Evolutionary conservation across 768 basidiomycete genomes (phyloP).

Genomic region (Grammothele lineata): DNA sequence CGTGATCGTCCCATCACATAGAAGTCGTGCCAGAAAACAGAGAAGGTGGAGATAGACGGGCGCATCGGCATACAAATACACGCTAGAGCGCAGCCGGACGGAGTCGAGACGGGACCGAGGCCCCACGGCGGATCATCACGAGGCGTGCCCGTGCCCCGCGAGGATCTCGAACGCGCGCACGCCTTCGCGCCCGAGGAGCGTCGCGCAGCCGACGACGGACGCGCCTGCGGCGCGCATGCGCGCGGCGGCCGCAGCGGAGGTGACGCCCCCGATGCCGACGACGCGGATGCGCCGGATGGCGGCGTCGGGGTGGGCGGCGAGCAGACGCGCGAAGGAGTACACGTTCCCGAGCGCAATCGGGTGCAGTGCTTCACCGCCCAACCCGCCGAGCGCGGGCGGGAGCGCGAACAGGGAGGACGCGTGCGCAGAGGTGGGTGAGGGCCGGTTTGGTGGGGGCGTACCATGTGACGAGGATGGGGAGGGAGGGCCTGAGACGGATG

Average conservation of each 20-base stretch:
- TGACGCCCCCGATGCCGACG: constrained; percentile 84
- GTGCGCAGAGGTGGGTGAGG: constrained; percentile 9
- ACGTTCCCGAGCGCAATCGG: constrained; percentile 78
- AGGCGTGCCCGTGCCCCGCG: constrained; percentile 1
- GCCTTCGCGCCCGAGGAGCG: constrained; percentile 40
- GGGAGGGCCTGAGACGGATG: background rate
- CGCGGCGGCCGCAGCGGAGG: constrained; percentile 48
- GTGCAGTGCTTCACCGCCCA: constrained; percentile 77
- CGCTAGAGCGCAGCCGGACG: too few relatives aligned
- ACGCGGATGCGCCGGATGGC: constrained; percentile 49
- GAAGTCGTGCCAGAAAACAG: too few relatives aligned
- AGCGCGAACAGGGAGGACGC: constrained; percentile 44
- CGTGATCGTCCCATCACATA: too few relatives aligned
- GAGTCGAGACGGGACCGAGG: too few relatives aligned
- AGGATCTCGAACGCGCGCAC: constrained; percentile 33
- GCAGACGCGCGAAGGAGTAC: constrained; percentile 50
- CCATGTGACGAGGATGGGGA: constrained; percentile 3
- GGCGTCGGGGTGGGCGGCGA: constrained; percentile 38
- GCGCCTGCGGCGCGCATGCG: constrained; percentile 80
- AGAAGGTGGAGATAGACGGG: too few relatives aligned
- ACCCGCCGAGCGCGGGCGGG: constrained; percentile 61
- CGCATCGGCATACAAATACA: too few relatives aligned
- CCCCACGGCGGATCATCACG: too few relatives aligned
- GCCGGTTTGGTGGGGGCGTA: constrained; percentile 10
- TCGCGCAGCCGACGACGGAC: constrained; percentile 61